Base-by-base conservation (phyloP, 2,329 filamentous ascomycete species). In the Neophaeococcomyces aloes region DNA sequence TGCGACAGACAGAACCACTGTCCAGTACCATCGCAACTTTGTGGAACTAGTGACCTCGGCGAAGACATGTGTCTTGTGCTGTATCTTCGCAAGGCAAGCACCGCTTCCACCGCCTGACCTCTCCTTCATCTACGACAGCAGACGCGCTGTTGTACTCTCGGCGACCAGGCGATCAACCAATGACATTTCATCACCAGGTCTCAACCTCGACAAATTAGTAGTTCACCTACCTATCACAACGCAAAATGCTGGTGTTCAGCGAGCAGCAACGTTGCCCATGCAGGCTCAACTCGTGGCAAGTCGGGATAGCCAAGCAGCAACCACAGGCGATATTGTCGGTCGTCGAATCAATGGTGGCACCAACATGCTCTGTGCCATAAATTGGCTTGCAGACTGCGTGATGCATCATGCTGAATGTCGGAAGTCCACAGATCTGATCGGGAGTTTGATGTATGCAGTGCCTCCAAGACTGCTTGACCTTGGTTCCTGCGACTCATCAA, bases 11-110 rank as follows among this genome's bases (percentile, higher is more conserved):
- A 34, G 23, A 8, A 32, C 19, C 17, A 34, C 33, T 15, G 31
- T 35, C 21, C 39, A 42, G 21, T 31, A 42, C 14, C 39, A 42
- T 18, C 39, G 29, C 30, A 42, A 42, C 18, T 42, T 42, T 23
- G 39, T 42, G 30, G 39, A 42, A 19, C 19, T 42, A 18, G 39
- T 42, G 5, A 34, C 33, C 7, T 42, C 39, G 3, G 39, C 39
- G 7, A 42, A 21, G 18, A 35, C 30, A 6, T 42, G 39, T 27
- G 39, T 42, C 2, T 21, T 42, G 19, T 42, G 39, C 21, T 21
- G 33, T 11, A 35, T 42, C 18, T 42, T 42, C 31, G 39, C 39
- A n/a, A 42, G 35, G 39, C 39, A 42, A 29, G 39, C 39, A 8
- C 39, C 39, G 10, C 30, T 42, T 5, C 39, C 39, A 7, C 39